phyloP scores from a whole-genome alignment of 148 eudicot genomes.

The Dianthus caryophyllus region DNA sequence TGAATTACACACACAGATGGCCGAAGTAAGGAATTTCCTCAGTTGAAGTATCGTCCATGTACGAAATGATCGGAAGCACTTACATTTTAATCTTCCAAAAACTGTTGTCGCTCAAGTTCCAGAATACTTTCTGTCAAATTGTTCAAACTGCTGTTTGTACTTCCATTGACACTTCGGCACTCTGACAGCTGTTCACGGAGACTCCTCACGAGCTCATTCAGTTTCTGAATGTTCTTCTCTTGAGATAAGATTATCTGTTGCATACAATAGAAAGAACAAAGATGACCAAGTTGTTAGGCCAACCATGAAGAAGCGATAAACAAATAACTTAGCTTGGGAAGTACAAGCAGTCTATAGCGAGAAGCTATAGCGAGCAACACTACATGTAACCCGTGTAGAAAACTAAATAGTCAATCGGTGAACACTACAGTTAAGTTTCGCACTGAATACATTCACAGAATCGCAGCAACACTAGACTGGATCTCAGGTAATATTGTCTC shows the following conservation, averaged over 20 bases:
- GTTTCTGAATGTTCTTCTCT: conserved; percentile 85
- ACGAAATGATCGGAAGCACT: neutral
- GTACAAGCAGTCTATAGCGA: neutral
- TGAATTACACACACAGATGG: conserved; percentile 15
- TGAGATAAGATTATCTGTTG: conserved; percentile 82
- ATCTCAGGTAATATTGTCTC: too few relatives aligned
- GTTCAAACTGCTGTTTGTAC: conserved; percentile 37
- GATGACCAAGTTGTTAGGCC: neutral
- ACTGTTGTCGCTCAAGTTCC: conserved; percentile 60
- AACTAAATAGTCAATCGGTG: neutral
- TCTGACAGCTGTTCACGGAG: conserved; percentile 61
- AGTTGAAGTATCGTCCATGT: conserved; percentile 1
- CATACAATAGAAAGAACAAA: neutral
- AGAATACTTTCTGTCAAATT: conserved; percentile 46
- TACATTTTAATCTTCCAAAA: conserved; percentile 52
- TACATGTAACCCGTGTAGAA: too few relatives aligned
- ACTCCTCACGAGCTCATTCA: conserved; percentile 62
- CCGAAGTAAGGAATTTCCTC: neutral
- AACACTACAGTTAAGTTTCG: neutral
- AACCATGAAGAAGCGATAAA: neutral
- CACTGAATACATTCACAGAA: neutral
- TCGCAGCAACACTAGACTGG: too few relatives aligned
- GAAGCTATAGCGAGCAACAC: neutral
- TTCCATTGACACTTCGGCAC: conserved; percentile 56
- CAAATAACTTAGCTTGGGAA: neutral